A percentile compares a stretch with the other conserved stretches of the same genome.
phyloP scores from a whole-genome alignment of 1,139 yeast species.

The Diutina sp. region DNA sequence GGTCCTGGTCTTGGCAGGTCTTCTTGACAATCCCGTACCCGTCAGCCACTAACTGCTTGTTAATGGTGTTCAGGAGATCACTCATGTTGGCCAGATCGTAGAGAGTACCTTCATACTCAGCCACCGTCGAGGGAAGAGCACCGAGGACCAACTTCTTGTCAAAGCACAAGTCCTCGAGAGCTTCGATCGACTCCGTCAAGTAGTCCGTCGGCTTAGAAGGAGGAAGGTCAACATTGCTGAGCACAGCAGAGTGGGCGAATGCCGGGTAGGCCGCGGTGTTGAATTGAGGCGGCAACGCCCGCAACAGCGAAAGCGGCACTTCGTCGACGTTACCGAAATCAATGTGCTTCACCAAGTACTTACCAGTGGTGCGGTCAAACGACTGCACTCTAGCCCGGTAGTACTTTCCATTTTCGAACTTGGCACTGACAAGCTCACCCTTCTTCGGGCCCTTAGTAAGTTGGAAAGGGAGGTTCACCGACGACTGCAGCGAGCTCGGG shows the following conservation, averaged over 20 bases:
- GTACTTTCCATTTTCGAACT: constrained; percentile 40
- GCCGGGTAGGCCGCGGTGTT: constrained; percentile 28
- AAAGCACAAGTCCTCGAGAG: constrained; percentile 39
- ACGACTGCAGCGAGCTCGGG: constrained; percentile 23
- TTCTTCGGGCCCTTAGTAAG: constrained; percentile 34
- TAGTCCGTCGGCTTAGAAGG: constrained; percentile 48
- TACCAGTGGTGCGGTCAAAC: constrained; percentile 33
- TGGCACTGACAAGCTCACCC: constrained; percentile 50
- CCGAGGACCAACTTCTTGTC: constrained; percentile 50
- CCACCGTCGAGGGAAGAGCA: constrained; percentile 29
- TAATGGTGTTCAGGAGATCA: constrained; percentile 50
- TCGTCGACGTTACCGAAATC: constrained; percentile 54
- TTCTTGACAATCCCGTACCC: constrained; percentile 53
- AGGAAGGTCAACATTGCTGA: constrained; percentile 49
- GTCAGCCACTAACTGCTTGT: constrained; percentile 44
- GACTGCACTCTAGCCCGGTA: constrained; percentile 48
- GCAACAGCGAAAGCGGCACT: constrained; percentile 32
- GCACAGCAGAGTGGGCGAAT: constrained; percentile 44
- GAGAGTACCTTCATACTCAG: constrained; percentile 37
- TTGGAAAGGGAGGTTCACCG: constrained; percentile 35
- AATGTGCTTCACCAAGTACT: constrained; percentile 43
- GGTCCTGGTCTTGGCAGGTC: constrained; percentile 17
- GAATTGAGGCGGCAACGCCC: constrained; percentile 45
- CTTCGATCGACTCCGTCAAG: constrained; percentile 43
- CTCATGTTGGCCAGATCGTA: constrained; percentile 46